Base-by-base conservation (phyloP, 2,329 filamentous ascomycete species). In the Exutisphaerella laricina region DNA sequence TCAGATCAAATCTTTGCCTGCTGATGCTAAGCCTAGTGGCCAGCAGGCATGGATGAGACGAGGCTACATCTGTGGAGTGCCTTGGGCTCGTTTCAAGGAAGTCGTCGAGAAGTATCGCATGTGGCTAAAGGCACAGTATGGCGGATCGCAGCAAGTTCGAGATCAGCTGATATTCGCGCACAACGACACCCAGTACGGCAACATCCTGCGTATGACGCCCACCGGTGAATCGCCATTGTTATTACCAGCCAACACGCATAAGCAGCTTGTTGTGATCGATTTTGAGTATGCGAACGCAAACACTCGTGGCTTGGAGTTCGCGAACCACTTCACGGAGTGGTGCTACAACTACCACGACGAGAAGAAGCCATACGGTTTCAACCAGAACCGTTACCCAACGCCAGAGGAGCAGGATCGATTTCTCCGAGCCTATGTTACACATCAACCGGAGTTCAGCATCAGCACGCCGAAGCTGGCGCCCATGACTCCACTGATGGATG, bases 181-280 rank as follows among this genome's bases (percentile, higher is more conserved):
- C 64, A 96, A 95, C 58, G 92, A 98, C 74, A 95, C 92, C 4
- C 92, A 98, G 80, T 97, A 98, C 59, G 92, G 92, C 51, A 98
- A 98, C 62, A 92, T 98, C 50, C 79, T 98, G 37, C 87, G 89
- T 26, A 70, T 83, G 63, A 78, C 87, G 53, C 79, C 79, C 2
- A 69, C 70, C 28, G 75, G 73, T 36, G 83, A 88, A 56, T 96
- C 89, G 0, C 92, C 90, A 0, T 77, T 97, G 5, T 75, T 96
- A 8, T 78, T 92, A 37, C 88, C 92, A 0, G 82, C 85, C 45
- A 97, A 97, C 66, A 82, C 90, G 55, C 92, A 98, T 69, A 97
- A 94, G 66, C 90, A 94, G 66, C 78, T 98, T 10, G 78, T 97
- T 12, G 92, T 98, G 51, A 98, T 98, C 59, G 92, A 98, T 64